Evolutionary conservation across 768 basidiomycete genomes (phyloP).

Genomic region (Russula vinacea): DNA sequence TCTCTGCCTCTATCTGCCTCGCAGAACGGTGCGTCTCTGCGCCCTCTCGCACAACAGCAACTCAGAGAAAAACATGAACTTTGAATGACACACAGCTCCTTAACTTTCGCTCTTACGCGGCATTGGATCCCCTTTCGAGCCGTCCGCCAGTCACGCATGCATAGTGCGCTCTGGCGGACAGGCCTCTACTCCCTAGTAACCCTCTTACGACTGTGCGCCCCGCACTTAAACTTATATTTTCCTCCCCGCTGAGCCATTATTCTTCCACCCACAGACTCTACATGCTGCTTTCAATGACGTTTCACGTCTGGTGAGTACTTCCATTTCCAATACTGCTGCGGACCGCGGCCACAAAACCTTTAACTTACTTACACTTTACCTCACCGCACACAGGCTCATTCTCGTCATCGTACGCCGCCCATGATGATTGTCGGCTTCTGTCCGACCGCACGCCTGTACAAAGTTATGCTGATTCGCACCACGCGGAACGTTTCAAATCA

Average conservation of each 20-base stretch:
- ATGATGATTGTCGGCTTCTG: neutral
- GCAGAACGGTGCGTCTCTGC: conserved; percentile 49
- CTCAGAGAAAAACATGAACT: no score
- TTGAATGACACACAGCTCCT: conserved; percentile 40
- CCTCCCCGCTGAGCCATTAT: conserved; percentile 1
- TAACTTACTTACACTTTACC: neutral
- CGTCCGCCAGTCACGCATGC: conserved; percentile 43
- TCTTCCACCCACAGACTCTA: conserved; percentile 47
- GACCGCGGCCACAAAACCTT: neutral
- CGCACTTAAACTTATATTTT: no score
- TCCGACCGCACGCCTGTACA: neutral
- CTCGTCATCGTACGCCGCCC: conserved; percentile 44
- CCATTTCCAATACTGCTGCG: neutral
- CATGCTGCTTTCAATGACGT: conserved; percentile 73
- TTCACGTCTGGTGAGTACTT: conserved; percentile 58
- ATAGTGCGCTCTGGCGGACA: conserved; percentile 52
- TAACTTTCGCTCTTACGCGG: conserved; percentile 50
- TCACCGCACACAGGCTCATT: conserved; percentile 42
- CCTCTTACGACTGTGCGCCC: conserved; percentile 57
- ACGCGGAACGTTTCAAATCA: neutral
- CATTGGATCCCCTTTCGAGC: conserved; percentile 45
- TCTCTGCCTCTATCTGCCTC: conserved; percentile 50
- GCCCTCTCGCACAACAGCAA: neutral
- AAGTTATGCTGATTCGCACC: neutral
- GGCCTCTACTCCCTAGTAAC: conserved; percentile 56